These are phyloP conservation scores for Boletus semigastroideus DNA, from an alignment of 1,284 basidiomycete species.

Conservation along the genomic window DNA sequence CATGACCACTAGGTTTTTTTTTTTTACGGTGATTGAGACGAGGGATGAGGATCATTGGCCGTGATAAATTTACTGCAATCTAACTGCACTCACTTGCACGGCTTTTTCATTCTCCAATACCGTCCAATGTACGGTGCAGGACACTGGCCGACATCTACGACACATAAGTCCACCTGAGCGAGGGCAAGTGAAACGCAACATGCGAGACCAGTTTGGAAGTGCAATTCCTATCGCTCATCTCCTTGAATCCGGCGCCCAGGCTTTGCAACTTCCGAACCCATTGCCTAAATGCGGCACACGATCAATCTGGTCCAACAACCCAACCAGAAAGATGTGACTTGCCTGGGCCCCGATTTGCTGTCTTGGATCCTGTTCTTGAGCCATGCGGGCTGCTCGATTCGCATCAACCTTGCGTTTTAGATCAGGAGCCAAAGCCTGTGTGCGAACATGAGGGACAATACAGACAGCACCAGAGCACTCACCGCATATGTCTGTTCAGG, in stretches of 20 bases:
- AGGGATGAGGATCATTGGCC: too few relatives aligned
- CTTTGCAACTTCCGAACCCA: conserved; percentile 48
- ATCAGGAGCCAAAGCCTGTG: conserved; percentile 67
- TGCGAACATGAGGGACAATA: conserved; percentile 3
- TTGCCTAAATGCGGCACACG: conserved; percentile 15
- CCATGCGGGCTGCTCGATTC: conserved; percentile 53
- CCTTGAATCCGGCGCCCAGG: conserved; percentile 40
- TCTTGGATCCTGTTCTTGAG: conserved; percentile 53
- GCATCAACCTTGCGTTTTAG: conserved; percentile 65
- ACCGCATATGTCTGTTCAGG: conserved; percentile 39
- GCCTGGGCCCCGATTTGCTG: conserved; percentile 59
- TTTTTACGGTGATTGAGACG: conserved; percentile 13
- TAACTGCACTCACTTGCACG: not conserved
- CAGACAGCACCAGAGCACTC: conserved; percentile 13
- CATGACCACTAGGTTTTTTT: not conserved
- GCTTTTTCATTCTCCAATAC: not conserved
- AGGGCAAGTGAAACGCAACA: too few relatives aligned
- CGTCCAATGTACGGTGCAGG: too few relatives aligned
- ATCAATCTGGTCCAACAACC: conserved; percentile 5
- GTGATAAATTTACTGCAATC: too few relatives aligned
- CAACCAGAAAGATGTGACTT: conserved; percentile 22
- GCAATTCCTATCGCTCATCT: conserved; percentile 9
- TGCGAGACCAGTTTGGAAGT: not conserved
- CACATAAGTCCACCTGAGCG: not conserved
- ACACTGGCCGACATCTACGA: too few relatives aligned